A percentile compares a stretch with the other conserved stretches of the same genome.
Conservation (phyloP, 2,329 filamentous ascomycete species). For the Fusarium clavum region DNA sequence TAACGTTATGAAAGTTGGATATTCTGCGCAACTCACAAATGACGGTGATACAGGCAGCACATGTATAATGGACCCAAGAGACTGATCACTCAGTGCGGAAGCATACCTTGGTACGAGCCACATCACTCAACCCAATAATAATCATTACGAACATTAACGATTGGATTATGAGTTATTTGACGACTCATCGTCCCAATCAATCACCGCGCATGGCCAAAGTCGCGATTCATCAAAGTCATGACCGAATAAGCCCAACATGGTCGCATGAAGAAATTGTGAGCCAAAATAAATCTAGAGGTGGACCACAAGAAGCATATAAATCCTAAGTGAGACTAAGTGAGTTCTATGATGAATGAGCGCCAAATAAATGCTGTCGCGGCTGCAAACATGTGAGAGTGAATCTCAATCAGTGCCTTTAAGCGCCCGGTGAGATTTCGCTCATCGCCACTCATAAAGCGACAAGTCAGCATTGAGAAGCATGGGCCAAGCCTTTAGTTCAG, state of each 20-base stretch:
- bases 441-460: constrained; percentile 6
- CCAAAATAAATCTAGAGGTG: no score
- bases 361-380: background rate
- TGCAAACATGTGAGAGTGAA: background rate
- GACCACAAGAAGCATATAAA: no score
- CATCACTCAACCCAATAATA: no score
- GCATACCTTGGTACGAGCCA: background rate
- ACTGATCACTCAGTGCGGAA: background rate
- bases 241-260: background rate
- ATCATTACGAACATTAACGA: rapidly evolving
- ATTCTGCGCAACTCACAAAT: rapidly evolving
- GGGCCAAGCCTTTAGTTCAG: background rate
- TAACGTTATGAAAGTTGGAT: background rate
- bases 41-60: no score
- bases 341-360: no score
- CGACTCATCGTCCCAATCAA: background rate
- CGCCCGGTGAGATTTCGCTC: background rate
- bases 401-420: background rate
- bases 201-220: background rate
- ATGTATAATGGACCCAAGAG: background rate
- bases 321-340: no score
- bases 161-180: background rate
- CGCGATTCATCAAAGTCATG: background rate
- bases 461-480: background rate
- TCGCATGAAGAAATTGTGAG: no score